Evolutionary conservation across 202 grass and related monocot species (phyloP).

Genomic region (Schoenoplectus triqueter): DNA sequence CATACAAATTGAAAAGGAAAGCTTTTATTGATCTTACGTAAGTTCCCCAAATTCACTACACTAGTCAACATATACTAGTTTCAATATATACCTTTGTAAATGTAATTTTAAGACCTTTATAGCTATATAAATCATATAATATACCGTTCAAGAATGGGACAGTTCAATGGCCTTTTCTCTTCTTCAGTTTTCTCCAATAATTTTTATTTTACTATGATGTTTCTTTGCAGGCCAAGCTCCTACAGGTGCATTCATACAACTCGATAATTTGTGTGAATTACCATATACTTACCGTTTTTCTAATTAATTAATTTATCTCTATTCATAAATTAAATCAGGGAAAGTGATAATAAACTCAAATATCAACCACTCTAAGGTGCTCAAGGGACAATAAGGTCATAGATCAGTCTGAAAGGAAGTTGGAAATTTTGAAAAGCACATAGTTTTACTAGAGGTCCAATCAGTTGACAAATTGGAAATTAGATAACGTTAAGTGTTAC

Average conservation of each 20-base stretch:
- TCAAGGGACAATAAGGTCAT: background rate
- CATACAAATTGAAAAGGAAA: conserved; percentile 36
- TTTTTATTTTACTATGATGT: background rate
- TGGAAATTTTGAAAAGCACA: background rate
- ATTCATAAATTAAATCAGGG: background rate
- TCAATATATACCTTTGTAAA: conserved; percentile 20
- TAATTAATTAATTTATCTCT: background rate
- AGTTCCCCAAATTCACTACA: background rate
- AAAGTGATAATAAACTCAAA: background rate
- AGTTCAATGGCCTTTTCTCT: background rate
- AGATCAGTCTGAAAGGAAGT: background rate
- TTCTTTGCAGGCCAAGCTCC: conserved; percentile 20
- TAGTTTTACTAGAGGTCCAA: background rate
- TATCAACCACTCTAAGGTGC: conserved; percentile 12
- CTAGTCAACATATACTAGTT: conserved; percentile 25
- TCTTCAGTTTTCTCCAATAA: background rate
- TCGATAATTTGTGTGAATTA: background rate
- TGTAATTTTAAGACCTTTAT: background rate
- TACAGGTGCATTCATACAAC: background rate
- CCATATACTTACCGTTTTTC: background rate
- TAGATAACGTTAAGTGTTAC: conserved; percentile 20
- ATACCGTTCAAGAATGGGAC: background rate
- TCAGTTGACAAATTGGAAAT: conserved; percentile 30
- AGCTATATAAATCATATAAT: background rate
- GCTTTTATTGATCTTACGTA: background rate